Percentiles rank a stretch among this genome's conserved stretches.
Evolutionary conservation across 2,329 filamentous ascomycete species (phyloP).

Genomic region (Sordariomycetes sp.): DNA sequence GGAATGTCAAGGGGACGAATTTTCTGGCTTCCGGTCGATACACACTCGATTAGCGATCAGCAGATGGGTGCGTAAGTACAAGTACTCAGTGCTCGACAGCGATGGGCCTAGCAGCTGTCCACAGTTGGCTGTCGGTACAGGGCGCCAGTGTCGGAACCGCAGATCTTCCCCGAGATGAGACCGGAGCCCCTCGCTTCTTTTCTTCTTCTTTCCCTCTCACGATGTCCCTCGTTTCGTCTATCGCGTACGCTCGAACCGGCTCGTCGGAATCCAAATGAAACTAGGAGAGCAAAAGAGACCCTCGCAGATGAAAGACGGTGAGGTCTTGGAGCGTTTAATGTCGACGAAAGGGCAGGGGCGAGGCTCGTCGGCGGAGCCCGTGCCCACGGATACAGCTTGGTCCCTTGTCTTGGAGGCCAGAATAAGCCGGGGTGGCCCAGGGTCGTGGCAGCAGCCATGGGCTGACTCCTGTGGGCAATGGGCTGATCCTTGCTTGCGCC

Average conservation of each 20-base stretch:
- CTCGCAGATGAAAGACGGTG: neutral
- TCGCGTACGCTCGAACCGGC: neutral
- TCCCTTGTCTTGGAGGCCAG: neutral
- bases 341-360: neutral
- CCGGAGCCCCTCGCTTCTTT: neutral
- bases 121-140: neutral
- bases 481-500: constrained; percentile 5
- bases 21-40: neutral
- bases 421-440: neutral
- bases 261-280: neutral
- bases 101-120: neutral
- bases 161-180: neutral
- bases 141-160: neutral
- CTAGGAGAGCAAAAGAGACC: neutral
- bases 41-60: neutral
- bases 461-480: constrained; percentile 2
- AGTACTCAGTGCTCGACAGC: neutral
- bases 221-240: neutral
- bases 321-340: neutral
- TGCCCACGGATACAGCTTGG: neutral
- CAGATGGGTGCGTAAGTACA: neutral
- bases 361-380: neutral
- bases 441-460: neutral
- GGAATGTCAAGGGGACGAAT: neutral
- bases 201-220: neutral